Evolutionary conservation across 1,284 basidiomycete species (phyloP).

Genomic region (Pseudozyma pruni): DNA sequence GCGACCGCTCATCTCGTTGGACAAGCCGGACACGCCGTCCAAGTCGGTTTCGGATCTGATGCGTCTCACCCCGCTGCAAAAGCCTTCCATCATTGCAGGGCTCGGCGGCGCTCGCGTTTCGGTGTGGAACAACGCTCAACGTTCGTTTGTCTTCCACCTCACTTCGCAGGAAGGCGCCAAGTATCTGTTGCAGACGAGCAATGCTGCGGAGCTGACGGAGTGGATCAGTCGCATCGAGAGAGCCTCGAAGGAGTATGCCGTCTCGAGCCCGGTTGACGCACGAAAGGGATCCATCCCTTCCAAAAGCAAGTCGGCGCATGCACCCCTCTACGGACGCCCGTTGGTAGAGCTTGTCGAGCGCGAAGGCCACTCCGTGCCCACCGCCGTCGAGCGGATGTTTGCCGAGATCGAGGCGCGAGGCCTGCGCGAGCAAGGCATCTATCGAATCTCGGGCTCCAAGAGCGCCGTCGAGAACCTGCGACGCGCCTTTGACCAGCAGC

Average conservation of each 20-base stretch:
- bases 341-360: conserved; percentile 51
- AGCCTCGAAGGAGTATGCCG: conserved; percentile 40
- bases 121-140: conserved; percentile 62
- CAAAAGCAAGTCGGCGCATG: conserved; percentile 9
- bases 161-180: conserved; percentile 56
- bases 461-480: conserved; percentile 58
- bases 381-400: conserved; percentile 63
- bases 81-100: conserved; percentile 50
- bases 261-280: conserved; percentile 8
- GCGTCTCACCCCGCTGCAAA: conserved; percentile 51
- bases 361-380: conserved; percentile 54
- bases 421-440: conserved; percentile 66
- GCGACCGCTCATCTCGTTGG: conserved; percentile 51
- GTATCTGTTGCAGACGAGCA: conserved; percentile 61
- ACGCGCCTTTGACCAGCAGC: conserved; percentile 47
- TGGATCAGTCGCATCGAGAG: conserved; percentile 58
- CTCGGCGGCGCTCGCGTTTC: conserved; percentile 53
- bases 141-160: conserved; percentile 62
- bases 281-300: conserved; percentile 17
- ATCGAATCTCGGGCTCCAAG: conserved; percentile 66
- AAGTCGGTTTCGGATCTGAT: conserved; percentile 47
- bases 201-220: conserved; percentile 51
- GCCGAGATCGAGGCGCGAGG: conserved; percentile 65
- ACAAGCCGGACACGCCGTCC: conserved; percentile 43
- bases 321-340: conserved; percentile 55